Evolutionary conservation across 768 basidiomycete species (phyloP).

Genomic region (Russula foetens): DNA sequence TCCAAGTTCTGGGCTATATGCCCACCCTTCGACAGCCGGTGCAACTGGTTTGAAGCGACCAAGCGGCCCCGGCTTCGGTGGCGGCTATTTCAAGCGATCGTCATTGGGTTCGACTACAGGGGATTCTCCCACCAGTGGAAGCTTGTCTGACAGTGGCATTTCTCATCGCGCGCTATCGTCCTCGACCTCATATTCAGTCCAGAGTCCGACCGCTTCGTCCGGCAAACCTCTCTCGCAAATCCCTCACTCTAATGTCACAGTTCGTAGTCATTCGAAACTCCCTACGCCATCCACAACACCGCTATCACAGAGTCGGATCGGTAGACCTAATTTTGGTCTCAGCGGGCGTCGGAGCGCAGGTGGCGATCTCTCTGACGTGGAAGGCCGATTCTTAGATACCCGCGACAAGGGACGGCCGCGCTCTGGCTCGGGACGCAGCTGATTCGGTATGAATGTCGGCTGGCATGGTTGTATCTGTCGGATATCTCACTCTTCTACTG

Average conservation of each 20-base stretch:
- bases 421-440: slow-evolving; percentile 20
- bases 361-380: slow-evolving; percentile 19
- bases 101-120: slow-evolving; percentile 48
- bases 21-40: slow-evolving; percentile 28
- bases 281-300: slow-evolving; percentile 16
- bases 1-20: slow-evolving; percentile 45
- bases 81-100: slow-evolving; percentile 41
- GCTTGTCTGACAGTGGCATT: slow-evolving; percentile 14
- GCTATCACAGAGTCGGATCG: slow-evolving; percentile 28
- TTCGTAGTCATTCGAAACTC: slow-evolving; percentile 23
- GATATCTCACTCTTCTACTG: slow-evolving; percentile 1
- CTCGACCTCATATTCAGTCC: neutral
- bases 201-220: neutral
- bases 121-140: slow-evolving; percentile 23
- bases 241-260: slow-evolving; percentile 23
- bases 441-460: neutral
- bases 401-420: slow-evolving; percentile 23
- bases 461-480: slow-evolving; percentile 1
- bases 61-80: slow-evolving; percentile 37
- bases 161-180: slow-evolving; percentile 4
- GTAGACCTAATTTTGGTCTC: slow-evolving; percentile 20
- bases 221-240: slow-evolving; percentile 9
- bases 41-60: slow-evolving; percentile 50
- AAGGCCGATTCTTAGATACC: slow-evolving; percentile 14
- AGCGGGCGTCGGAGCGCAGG: slow-evolving; percentile 24